Evolutionary conservation across 2,329 filamentous ascomycete species (phyloP).

Genomic region (Diplocarpon rosae): DNA sequence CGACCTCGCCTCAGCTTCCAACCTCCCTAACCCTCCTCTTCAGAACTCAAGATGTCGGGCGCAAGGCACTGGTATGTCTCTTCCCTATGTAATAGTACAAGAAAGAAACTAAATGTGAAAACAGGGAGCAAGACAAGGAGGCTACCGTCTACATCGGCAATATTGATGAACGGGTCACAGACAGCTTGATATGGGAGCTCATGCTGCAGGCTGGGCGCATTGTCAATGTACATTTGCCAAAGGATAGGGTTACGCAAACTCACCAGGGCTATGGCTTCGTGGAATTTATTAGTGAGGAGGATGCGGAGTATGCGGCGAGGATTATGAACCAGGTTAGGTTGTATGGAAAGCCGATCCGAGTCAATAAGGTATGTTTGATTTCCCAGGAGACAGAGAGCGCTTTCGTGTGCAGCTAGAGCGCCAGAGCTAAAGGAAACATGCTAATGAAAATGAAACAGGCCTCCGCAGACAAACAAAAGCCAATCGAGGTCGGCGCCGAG

Average conservation of each 20-base stretch:
- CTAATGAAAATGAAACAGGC: slow-evolving; percentile 30
- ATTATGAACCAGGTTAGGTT: slow-evolving; percentile 94
- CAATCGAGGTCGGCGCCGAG: slow-evolving; percentile 88
- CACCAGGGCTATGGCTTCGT: slow-evolving; percentile 99
- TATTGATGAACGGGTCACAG: slow-evolving; percentile 89
- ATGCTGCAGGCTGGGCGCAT: slow-evolving; percentile 98
- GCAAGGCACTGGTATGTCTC: slow-evolving; percentile 57
- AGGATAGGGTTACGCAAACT: slow-evolving; percentile 91
- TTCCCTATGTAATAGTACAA: not conserved
- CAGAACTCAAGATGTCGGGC: slow-evolving; percentile 31
- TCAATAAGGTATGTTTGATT: slow-evolving; percentile 64
- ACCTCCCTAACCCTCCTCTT: slow-evolving; percentile 2
- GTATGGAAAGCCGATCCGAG: slow-evolving; percentile 87
- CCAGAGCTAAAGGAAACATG: not conserved
- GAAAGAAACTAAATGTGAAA: not conserved
- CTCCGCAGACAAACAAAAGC: slow-evolving; percentile 86
- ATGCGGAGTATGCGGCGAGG: slow-evolving; percentile 91
- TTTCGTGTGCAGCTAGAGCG: not conserved
- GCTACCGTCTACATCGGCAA: slow-evolving; percentile 97
- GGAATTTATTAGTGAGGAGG: slow-evolving; percentile 90
- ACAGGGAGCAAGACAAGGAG: slow-evolving; percentile 96
- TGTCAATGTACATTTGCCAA: slow-evolving; percentile 94
- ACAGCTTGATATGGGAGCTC: slow-evolving; percentile 88
- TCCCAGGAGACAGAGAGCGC: not conserved
- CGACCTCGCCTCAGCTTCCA: slow-evolving; percentile 8